phyloP scores from a whole-genome alignment of 1,139 yeast genomes.

The Candida pseudoviswanathii region DNA sequence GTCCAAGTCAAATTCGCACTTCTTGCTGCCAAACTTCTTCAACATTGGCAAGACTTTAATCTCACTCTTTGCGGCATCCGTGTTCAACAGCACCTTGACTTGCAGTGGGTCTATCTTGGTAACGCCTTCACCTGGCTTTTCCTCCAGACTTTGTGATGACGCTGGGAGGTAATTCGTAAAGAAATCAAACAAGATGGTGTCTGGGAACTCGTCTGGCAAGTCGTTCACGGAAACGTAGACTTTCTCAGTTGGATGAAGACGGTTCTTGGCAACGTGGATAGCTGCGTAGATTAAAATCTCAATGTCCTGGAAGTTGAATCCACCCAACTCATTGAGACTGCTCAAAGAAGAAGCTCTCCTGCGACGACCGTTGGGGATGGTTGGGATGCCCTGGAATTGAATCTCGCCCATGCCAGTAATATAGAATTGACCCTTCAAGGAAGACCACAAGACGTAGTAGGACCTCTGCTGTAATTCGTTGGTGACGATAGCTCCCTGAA shows the following conservation, averaged over 20 bases:
- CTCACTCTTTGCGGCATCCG: constrained; percentile 22
- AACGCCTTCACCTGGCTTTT: constrained; percentile 8
- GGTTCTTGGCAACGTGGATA: constrained; percentile 28
- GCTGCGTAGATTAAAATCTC: constrained; percentile 40
- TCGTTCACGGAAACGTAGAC: constrained; percentile 33
- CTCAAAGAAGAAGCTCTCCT: constrained; percentile 43
- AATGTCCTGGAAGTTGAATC: constrained; percentile 45
- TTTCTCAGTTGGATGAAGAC: constrained; percentile 19
- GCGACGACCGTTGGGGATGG: constrained; percentile 17
- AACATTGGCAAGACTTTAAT: constrained; percentile 37
- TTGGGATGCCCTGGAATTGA: constrained; percentile 19
- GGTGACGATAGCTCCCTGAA: constrained; percentile 44
- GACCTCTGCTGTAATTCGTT: constrained; percentile 43
- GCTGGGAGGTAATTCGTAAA: constrained; percentile 37
- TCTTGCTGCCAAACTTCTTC: constrained; percentile 31
- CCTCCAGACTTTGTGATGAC: constrained; percentile 18
- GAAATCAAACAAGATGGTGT: constrained; percentile 41
- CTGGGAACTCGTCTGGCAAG: constrained; percentile 38
- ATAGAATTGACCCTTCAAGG: constrained; percentile 23
- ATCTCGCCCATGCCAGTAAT: constrained; percentile 43
- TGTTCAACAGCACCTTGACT: constrained; percentile 26
- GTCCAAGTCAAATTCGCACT: constrained; percentile 36
- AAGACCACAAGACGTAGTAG: constrained; percentile 39
- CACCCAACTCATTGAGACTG: constrained; percentile 44
- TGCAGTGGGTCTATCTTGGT: constrained; percentile 11